These are phyloP conservation scores for Boletus edulis DNA, from an alignment of 768 basidiomycete genomes.

Conservation along the genomic window DNA sequence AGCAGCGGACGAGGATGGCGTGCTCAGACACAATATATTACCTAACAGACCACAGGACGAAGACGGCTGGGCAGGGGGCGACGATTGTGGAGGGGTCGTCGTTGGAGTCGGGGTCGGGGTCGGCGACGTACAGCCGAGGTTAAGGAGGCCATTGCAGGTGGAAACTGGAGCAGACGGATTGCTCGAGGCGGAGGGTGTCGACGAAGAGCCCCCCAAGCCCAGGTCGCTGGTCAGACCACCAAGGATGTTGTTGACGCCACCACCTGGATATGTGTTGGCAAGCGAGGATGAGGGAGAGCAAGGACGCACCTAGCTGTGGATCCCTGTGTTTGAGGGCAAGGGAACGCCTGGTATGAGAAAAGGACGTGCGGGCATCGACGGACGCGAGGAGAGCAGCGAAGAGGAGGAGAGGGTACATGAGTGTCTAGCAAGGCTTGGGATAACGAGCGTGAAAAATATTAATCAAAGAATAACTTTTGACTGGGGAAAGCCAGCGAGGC, in stretches of 20 bases:
- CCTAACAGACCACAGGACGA: neutral
- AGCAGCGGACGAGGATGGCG: too few relatives aligned
- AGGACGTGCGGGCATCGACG: slow-evolving; percentile 41
- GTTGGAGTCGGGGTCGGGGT: too few relatives aligned
- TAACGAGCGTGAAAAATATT: slow-evolving; percentile 37
- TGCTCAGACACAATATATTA: neutral
- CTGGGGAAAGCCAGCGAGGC: slow-evolving; percentile 6
- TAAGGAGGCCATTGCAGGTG: too few relatives aligned
- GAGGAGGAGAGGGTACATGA: slow-evolving; percentile 28
- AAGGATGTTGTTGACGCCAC: neutral
- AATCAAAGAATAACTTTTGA: neutral
- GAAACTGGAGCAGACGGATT: too few relatives aligned
- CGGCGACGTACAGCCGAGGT: too few relatives aligned
- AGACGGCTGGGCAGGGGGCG: neutral
- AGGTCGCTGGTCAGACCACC: neutral
- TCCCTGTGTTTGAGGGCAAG: slow-evolving; percentile 23
- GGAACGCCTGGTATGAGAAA: slow-evolving; percentile 36
- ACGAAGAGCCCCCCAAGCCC: neutral
- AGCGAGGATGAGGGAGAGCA: neutral
- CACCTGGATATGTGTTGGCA: slow-evolving; percentile 5
- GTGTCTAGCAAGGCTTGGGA: slow-evolving; percentile 30
- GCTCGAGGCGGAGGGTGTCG: neutral
- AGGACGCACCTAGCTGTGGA: slow-evolving; percentile 10
- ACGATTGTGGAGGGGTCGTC: neutral
- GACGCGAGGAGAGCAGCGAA: slow-evolving; percentile 25